phyloP scores from a whole-genome alignment of 768 basidiomycete genomes.

The Kwoniella dejecticola region DNA sequence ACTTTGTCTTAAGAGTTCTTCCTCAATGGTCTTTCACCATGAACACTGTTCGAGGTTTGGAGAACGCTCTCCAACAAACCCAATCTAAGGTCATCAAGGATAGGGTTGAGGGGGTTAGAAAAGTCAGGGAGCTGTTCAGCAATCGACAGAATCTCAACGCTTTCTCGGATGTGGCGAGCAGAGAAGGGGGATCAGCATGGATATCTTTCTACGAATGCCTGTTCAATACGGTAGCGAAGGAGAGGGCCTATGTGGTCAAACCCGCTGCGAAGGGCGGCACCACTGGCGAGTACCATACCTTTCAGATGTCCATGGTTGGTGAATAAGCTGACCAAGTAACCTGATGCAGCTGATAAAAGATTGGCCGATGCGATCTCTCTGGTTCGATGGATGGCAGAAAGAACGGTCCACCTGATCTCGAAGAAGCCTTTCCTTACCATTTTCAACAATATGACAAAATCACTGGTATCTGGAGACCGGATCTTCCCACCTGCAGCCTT shows the following conservation, averaged over 20 bases:
- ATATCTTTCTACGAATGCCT: conserved; percentile 70
- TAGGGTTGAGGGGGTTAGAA: conserved; percentile 65
- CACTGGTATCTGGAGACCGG: conserved; percentile 62
- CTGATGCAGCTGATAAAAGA: conserved; percentile 60
- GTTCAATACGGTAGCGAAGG: conserved; percentile 67
- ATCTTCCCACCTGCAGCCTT: conserved; percentile 69
- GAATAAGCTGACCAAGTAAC: too few species aligned
- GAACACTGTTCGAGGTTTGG: conserved; percentile 39
- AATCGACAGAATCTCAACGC: conserved; percentile 58
- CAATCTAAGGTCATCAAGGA: conserved; percentile 66
- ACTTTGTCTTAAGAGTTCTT: too few species aligned
- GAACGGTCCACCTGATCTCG: conserved; percentile 63
- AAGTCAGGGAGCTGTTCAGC: conserved; percentile 52
- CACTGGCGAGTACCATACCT: not conserved
- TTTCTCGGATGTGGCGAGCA: conserved; percentile 59
- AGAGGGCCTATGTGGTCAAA: conserved; percentile 62
- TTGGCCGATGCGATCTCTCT: conserved; percentile 68
- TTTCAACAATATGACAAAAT: conserved; percentile 67
- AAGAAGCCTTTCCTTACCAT: conserved; percentile 63
- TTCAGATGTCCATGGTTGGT: not conserved
- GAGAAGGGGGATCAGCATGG: conserved; percentile 59
- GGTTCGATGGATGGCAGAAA: conserved; percentile 74
- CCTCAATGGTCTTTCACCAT: conserved; percentile 15
- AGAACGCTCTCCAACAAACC: conserved; percentile 37
- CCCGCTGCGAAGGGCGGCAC: conserved; percentile 44